Evolutionary conservation across 225 moss, liverwort and hornwort species (phyloP).

Genomic region (Marchantia paleacea): DNA sequence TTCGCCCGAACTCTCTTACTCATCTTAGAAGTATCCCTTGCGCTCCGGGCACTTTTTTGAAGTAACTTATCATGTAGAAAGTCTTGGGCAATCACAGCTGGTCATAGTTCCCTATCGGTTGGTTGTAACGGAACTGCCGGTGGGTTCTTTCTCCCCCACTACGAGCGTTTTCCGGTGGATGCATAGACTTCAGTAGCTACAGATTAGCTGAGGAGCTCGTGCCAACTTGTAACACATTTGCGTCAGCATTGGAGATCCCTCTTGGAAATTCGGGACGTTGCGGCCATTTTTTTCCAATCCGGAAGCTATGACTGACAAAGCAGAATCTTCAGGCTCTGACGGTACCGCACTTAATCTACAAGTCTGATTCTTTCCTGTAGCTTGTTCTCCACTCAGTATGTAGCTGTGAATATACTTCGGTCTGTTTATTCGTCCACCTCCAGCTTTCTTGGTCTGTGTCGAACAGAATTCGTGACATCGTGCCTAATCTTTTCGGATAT

Average conservation of each 20-base stretch:
- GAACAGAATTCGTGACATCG: background rate
- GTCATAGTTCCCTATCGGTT: slow-evolving; percentile 3
- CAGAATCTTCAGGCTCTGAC: slow-evolving; percentile 12
- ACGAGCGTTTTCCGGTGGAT: background rate
- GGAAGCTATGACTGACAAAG: slow-evolving; percentile 5
- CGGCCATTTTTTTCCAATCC: background rate
- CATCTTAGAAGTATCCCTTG: background rate
- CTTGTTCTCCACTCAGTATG: no score
- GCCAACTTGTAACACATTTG: background rate
- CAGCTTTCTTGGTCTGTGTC: background rate
- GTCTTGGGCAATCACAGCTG: background rate
- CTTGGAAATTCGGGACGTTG: background rate
- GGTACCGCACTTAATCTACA: background rate
- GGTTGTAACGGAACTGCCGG: slow-evolving; percentile 19
- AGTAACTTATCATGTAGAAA: background rate
- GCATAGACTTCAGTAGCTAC: background rate
- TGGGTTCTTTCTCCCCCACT: background rate
- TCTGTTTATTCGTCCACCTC: background rate
- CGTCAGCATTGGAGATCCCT: background rate
- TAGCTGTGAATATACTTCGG: background rate
- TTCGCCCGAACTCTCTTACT: no score
- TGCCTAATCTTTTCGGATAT: no score
- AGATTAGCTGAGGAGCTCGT: background rate
- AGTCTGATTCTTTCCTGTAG: background rate
- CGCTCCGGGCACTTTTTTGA: background rate